These are phyloP conservation scores for Penicillium glabrum DNA, from an alignment of 2,329 filamentous ascomycete genomes.

Conservation along the genomic window DNA sequence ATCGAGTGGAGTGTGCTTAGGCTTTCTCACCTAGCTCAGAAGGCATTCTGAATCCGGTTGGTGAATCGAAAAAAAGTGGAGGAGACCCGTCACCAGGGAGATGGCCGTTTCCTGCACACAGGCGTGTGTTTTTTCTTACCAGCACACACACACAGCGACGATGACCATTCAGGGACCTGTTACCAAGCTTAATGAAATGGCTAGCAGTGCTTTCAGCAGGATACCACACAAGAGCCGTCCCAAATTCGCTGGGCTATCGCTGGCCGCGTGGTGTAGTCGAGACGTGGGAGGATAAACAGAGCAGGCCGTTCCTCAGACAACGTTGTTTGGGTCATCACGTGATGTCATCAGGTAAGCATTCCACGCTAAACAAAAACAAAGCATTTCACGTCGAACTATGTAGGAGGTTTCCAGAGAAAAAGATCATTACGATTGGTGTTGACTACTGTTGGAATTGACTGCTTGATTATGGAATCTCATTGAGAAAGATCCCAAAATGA, in stretches of 20 bases:
- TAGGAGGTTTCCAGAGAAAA: background rate
- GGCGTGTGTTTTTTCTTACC: conserved; percentile 4
- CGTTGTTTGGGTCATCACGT: conserved; percentile 39
- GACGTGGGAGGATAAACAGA: conserved; percentile 40
- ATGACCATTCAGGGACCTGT: conserved; percentile 15
- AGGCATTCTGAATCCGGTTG: conserved; percentile 19
- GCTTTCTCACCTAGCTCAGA: conserved; percentile 22
- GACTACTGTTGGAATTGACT: no score
- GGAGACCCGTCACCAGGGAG: conserved; percentile 27
- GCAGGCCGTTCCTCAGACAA: conserved; percentile 43
- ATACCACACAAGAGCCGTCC: conserved; percentile 3
- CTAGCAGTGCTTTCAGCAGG: background rate
- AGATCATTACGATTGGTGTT: background rate
- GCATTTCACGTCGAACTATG: background rate
- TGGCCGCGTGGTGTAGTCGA: conserved; percentile 24
- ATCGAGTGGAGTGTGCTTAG: conserved; percentile 12
- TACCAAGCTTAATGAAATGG: conserved; percentile 2
- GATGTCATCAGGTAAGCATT: conserved; percentile 27
- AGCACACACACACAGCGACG: conserved; percentile 3
- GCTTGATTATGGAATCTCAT: background rate
- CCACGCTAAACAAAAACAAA: conserved; percentile 15
- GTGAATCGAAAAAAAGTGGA: conserved; percentile 20
- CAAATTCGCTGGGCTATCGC: conserved; percentile 12
- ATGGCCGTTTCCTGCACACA: conserved; percentile 19
- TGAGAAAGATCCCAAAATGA: background rate